Conservation (phyloP, 148 eudicot genomes). For the Chenopodium suecicum region DNA sequence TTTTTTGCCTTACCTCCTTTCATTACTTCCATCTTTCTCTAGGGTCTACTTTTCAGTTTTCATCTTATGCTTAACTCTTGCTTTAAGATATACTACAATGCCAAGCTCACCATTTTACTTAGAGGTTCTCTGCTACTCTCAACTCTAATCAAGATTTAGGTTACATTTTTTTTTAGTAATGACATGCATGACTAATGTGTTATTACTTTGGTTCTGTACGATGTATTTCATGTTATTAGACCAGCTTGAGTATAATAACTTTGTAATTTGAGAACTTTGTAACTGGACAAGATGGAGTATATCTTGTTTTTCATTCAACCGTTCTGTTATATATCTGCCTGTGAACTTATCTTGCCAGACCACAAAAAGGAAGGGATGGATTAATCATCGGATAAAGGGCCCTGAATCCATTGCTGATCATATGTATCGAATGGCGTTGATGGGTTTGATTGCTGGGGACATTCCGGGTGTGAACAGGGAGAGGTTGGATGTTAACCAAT, state of each 20-base stretch:
- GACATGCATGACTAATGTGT: neutral
- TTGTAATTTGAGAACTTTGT: neutral
- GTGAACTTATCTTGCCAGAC: constrained; percentile 40
- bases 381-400: constrained; percentile 80
- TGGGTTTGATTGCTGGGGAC: constrained; percentile 86
- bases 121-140: neutral
- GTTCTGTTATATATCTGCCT: neutral
- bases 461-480: constrained; percentile 82
- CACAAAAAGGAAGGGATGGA: constrained; percentile 94
- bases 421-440: constrained; percentile 95
- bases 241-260: neutral
- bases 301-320: neutral
- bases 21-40: neutral
- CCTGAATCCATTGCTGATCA: constrained; percentile 99
- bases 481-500: constrained; percentile 43
- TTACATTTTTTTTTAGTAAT: neutral
- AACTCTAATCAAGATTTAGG: neutral
- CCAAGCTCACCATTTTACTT: neutral
- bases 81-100: neutral
- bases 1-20: neutral
- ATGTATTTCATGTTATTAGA: neutral
- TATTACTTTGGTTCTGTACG: neutral
- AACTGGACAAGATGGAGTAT: neutral
- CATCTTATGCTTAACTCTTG: neutral
- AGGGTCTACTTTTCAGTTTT: neutral